Evolutionary conservation across 2,329 filamentous ascomycete species (phyloP).

Genomic region (Epichloe sibirici): DNA sequence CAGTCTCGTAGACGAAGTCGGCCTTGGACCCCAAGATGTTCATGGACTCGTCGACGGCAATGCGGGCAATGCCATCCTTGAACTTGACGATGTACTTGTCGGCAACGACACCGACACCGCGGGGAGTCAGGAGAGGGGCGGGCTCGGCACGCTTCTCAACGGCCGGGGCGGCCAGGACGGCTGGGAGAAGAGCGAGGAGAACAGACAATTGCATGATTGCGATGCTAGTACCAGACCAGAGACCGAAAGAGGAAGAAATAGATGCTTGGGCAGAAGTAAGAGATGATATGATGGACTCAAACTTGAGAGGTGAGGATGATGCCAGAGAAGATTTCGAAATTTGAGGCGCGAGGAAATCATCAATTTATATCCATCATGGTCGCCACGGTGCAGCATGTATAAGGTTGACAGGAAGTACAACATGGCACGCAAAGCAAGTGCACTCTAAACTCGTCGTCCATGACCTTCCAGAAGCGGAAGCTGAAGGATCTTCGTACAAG

Average conservation of each 20-base stretch:
- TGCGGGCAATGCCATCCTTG: slow-evolving; percentile 10
- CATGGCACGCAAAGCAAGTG: neutral
- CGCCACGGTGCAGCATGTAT: neutral
- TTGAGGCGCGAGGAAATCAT: neutral
- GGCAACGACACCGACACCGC: slow-evolving; percentile 10
- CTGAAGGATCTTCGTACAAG: neutral
- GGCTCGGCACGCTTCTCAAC: slow-evolving; percentile 12
- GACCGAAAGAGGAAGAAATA: neutral
- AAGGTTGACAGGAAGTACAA: neutral
- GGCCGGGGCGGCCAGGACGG: slow-evolving; percentile 12
- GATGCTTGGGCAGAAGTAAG: neutral
- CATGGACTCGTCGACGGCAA: slow-evolving; percentile 8
- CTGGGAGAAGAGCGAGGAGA: slow-evolving; percentile 13
- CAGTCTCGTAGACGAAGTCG: slow-evolving; percentile 13
- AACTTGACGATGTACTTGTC: slow-evolving; percentile 22
- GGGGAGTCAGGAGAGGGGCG: slow-evolving; percentile 15
- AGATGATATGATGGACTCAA: neutral
- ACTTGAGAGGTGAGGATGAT: slow-evolving; percentile 2
- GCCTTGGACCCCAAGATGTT: slow-evolving; percentile 10
- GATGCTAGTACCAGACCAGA: neutral
- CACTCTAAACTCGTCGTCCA: neutral
- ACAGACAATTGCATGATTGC: slow-evolving; percentile 13
- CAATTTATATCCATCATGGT: slow-evolving; percentile 7
- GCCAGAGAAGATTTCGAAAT: neutral
- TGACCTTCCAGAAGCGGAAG: slow-evolving; percentile 11